A percentile compares a stretch with the other conserved stretches of the same genome.
Evolutionary conservation across 2,329 filamentous ascomycete species (phyloP).

Genomic region (Colletotrichum nymphaeae): DNA sequence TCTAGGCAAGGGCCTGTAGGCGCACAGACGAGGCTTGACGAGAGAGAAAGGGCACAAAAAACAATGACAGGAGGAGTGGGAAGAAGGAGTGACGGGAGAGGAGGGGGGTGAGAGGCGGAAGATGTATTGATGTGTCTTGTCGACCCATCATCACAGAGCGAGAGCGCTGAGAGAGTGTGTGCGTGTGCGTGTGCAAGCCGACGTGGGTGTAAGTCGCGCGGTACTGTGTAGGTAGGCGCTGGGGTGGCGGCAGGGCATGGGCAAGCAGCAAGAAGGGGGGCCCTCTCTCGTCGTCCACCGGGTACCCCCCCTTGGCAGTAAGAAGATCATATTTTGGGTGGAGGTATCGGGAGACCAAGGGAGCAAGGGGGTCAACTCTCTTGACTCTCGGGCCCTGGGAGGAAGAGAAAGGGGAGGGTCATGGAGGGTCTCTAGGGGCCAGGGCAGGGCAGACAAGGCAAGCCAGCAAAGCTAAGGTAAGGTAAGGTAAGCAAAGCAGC

Average conservation of each 20-base stretch:
- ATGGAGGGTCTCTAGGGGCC: slow-evolving; percentile 10
- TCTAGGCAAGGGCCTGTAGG: slow-evolving; percentile 36
- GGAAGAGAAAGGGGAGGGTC: slow-evolving; percentile 31
- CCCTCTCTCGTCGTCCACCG: slow-evolving; percentile 14
- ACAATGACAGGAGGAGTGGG: slow-evolving; percentile 28
- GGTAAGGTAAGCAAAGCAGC: slow-evolving; percentile 28
- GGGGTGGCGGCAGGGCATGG: slow-evolving; percentile 35
- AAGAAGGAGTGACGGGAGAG: slow-evolving; percentile 22
- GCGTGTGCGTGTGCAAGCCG: slow-evolving; percentile 9
- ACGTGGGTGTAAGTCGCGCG: slow-evolving; percentile 35
- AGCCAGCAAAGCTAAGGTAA: slow-evolving; percentile 22
- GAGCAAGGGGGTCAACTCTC: slow-evolving; percentile 34
- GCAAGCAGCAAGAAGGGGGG: slow-evolving; percentile 8
- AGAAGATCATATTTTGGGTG: slow-evolving; percentile 37
- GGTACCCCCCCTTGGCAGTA: slow-evolving; percentile 25
- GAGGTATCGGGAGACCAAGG: slow-evolving; percentile 36
- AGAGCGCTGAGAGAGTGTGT: slow-evolving; percentile 8
- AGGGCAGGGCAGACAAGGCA: slow-evolving; percentile 21
- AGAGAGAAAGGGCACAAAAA: slow-evolving; percentile 26
- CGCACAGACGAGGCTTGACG: slow-evolving; percentile 35
- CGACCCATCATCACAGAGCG: slow-evolving; percentile 23
- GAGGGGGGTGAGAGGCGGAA: slow-evolving; percentile 34
- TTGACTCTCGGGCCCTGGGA: slow-evolving; percentile 18
- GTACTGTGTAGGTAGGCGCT: slow-evolving; percentile 21
- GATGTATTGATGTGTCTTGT: slow-evolving; percentile 33